Base-by-base conservation (phyloP, 169 alveolate genomes). In the Cyclospora cayetanensis region DNA sequence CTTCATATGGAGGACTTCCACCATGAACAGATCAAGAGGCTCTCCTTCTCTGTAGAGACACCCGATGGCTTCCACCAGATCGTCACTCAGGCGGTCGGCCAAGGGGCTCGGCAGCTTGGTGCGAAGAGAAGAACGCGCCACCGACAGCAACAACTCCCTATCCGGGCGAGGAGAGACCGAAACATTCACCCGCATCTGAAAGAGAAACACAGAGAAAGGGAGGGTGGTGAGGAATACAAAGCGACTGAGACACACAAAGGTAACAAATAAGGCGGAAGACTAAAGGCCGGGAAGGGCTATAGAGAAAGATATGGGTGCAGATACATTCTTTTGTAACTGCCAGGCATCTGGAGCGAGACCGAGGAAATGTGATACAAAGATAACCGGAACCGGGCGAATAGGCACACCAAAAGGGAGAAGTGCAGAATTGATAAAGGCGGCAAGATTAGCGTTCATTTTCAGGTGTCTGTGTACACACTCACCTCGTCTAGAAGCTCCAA, bases 1-100 rank as follows among this genome's bases (percentile, higher is more conserved):
- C 77, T 97, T 97, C 99, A 98, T 98, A 94, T 98, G 99, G 98
- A 99, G 96, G 65, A 98, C 96, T 96, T 99, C 99, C 46, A 99
- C 97, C 99, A 98, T 98, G 95, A 97, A 98, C 43, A 99, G 97
- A 94, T 99, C 99, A 18, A 98, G 96, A 34, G 96, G 95, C 60
- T 95, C 2, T 96, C 97, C 74, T 91, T 91, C 90, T 94, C 94
- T 31, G 97, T 96, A 41, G 91, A 70, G 66, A 68, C 34, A 29
- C n/a, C 92, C 82, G 39, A 98, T 98, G 20, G 99, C 98, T 93
- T 98, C 99, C 83, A 98, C 98, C 31, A 98, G 98, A 72, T 98
- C 98, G 82, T 98, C 99, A n/a, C 99, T 97, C 72, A 99, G 93
- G 85, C 94, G 95, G 70, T 98, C 98, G 20, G 99, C 99, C 72